Evolutionary conservation across 106 monocot genomes (phyloP).

Genomic region (Allium sativum): DNA sequence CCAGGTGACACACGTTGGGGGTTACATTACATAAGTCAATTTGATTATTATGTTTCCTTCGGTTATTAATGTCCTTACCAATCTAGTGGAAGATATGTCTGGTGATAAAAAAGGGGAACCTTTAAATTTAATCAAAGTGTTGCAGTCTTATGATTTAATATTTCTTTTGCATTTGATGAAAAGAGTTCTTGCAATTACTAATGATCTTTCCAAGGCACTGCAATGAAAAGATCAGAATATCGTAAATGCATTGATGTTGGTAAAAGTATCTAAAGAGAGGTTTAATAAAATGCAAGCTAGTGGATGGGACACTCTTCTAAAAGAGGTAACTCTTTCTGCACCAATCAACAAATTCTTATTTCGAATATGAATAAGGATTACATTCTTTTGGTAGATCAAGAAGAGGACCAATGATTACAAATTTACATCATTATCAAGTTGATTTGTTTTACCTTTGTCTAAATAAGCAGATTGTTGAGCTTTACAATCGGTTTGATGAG

Average conservation of each 20-base stretch:
- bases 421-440: conserved; percentile 2
- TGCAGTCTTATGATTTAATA: conserved; percentile 3
- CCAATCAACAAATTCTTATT: background rate
- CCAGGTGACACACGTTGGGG: no score
- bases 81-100: background rate
- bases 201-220: background rate
- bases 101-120: background rate
- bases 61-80: background rate
- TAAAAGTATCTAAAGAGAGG: background rate
- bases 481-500: background rate
- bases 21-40: background rate
- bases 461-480: conserved; percentile 1
- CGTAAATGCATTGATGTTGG: no score
- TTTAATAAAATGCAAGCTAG: no score
- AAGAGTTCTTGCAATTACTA: no score
- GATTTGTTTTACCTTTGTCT: background rate
- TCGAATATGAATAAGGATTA: no score
- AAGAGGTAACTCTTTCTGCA: background rate
- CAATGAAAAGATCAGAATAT: background rate
- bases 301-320: background rate
- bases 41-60: background rate
- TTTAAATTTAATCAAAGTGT: background rate
- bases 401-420: background rate
- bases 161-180: background rate
- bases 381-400: background rate